Evolutionary conservation across 78 protist species (phyloP), one percentile per base, ranked within the genome.

Genomic region (Dictyostelium purpureum): DNA sequence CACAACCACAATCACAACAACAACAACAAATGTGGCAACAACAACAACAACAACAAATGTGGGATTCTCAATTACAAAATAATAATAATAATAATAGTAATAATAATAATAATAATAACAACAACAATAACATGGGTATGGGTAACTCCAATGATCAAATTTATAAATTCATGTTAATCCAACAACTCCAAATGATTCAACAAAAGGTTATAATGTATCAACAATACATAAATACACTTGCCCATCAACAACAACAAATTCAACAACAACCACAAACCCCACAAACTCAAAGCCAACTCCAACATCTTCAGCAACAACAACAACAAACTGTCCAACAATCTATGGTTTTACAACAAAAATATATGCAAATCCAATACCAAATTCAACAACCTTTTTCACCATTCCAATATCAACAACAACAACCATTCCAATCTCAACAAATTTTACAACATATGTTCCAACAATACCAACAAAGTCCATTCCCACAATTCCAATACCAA

Each of bases 361-460:
- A 16, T 2, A 51, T 75, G 31, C 66, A 75, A 51, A 35, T 51
- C 16, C 81, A 75, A 75, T 35, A 31, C 14, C 70, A 66, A 81
- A n/a, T 52, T 19, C 10, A 52, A 37, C 90, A 67, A 54, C 57
- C 35, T 2, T 77, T 59, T 54, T 71, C 31, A 26, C 31, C 9
- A 43, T 80, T 38, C 51, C 89, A 80, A 67, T 26, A 28, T 7
- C 81, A 76, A 54, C 81, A 54, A 19, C 85, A 77, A 35, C 85
- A 37, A 26, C 31, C 9, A 43, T 80, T 38, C 51, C 89, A 80
- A 67, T 26, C 11, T 7, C 81, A 76, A 54, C 81, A 54, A 19
- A 9, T 9, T 28, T 54, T 76, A 45, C 18, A 28, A 14, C 81
- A 76, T 37, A n/a, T n/a, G n/a, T n/a, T n/a, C n/a, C n/a, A n/a